Evolutionary conservation across 129 eudicot genomes (phyloP).

Genomic region (Flaveria linearis): DNA sequence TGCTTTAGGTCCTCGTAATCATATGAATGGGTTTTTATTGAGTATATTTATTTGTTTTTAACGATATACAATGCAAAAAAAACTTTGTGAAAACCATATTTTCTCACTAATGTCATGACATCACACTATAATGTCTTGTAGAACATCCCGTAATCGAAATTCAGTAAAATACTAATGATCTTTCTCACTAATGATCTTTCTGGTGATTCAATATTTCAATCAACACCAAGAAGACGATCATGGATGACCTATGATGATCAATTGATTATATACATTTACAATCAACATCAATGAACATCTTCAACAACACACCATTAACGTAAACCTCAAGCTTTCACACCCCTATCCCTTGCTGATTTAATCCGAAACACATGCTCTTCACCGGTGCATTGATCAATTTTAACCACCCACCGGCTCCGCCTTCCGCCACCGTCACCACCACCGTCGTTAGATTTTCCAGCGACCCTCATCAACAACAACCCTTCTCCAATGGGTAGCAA

Average conservation of each 20-base stretch:
- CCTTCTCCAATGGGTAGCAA: constrained; percentile 73
- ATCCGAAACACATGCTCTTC: constrained; percentile 68
- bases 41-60: too few species aligned
- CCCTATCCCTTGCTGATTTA: too few species aligned
- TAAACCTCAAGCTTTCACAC: constrained; percentile 18
- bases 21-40: too few species aligned
- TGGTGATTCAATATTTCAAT: background rate
- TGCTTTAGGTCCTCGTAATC: too few species aligned
- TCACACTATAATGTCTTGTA: too few species aligned
- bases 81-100: too few species aligned
- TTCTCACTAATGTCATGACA: too few species aligned
- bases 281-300: background rate
- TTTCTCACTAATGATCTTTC: constrained; percentile 6
- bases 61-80: too few species aligned
- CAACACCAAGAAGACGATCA: constrained; percentile 10
- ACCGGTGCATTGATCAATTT: constrained; percentile 64
- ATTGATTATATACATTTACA: constrained; percentile 18
- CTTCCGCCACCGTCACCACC: constrained; percentile 34
- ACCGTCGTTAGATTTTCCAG: constrained; percentile 3
- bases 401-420: constrained; percentile 53
- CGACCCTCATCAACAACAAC: constrained; percentile 44
- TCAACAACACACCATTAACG: constrained; percentile 14
- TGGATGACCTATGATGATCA: background rate
- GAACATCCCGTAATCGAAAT: constrained; percentile 6
- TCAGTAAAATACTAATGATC: constrained; percentile 12